A percentile compares a stretch with the other conserved stretches of the same genome.
Conservation (phyloP, 805 yeast genomes). For the Candida tibetensis region DNA sequence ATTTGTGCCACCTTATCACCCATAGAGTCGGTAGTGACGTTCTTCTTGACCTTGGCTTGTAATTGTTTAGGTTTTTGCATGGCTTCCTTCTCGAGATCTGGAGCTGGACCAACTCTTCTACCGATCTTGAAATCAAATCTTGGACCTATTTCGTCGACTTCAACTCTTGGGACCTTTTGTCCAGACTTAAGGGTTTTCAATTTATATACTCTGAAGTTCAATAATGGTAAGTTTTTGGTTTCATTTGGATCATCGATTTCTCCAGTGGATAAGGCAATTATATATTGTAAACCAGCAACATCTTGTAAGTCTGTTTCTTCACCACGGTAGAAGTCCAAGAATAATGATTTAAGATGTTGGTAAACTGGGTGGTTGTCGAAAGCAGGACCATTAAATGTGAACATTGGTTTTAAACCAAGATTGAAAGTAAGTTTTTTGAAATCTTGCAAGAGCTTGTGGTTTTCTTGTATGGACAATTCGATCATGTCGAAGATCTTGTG, state of each 20-base stretch:
- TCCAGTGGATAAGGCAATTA: constrained; percentile 75
- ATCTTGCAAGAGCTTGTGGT: constrained; percentile 68
- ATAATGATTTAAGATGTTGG: constrained; percentile 81
- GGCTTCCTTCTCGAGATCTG: constrained; percentile 92
- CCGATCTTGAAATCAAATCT: constrained; percentile 91
- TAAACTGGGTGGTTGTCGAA: constrained; percentile 88
- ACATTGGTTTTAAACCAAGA: constrained; percentile 91
- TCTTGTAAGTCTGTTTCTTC: constrained; percentile 79
- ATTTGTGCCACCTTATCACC: constrained; percentile 97
- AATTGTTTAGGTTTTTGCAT: constrained; percentile 74
- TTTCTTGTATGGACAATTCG: constrained; percentile 71
- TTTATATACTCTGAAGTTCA: constrained; percentile 88
- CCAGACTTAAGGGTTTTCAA: constrained; percentile 77
- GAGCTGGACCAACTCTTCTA: constrained; percentile 73
- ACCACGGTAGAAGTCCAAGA: constrained; percentile 88
- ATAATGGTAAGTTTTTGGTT: constrained; percentile 66
- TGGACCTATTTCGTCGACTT: constrained; percentile 93
- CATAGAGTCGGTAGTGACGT: constrained; percentile 78
- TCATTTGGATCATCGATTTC: constrained; percentile 75
- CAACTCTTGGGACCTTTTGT: constrained; percentile 91
- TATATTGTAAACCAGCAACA: constrained; percentile 91
- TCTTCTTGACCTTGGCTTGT: constrained; percentile 81
- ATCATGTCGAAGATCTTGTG: constrained; percentile 91
- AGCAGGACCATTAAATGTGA: constrained; percentile 86
- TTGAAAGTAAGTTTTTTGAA: constrained; percentile 79